A percentile compares a stretch with the other conserved stretches of the same genome.
These are phyloP conservation scores for Zoysia japonica DNA, from an alignment of 176 grass and related monocot species.

Conservation along the genomic window DNA sequence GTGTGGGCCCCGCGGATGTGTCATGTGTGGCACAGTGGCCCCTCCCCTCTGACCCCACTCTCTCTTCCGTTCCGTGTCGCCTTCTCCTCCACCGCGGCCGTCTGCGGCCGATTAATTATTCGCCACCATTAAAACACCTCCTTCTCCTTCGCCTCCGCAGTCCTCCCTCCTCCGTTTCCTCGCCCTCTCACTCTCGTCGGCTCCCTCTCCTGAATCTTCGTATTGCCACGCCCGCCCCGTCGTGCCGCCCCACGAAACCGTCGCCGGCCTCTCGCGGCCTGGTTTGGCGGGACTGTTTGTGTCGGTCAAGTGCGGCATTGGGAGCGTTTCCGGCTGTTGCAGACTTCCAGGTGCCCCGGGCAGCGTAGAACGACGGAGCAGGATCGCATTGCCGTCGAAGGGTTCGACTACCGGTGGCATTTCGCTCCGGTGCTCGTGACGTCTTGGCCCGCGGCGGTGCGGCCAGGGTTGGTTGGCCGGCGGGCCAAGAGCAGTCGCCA, in stretches of 20 bases:
- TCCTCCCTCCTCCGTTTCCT: background rate
- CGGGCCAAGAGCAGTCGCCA: constrained; percentile 10
- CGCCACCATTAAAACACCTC: constrained; percentile 54
- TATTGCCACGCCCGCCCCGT: constrained; percentile 15
- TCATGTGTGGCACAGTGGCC: background rate
- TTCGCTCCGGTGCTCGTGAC: constrained; percentile 16
- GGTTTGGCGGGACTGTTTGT: background rate
- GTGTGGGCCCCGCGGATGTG: background rate
- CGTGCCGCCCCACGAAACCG: constrained; percentile 41
- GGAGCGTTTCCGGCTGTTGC: constrained; percentile 5
- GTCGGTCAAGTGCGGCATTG: background rate
- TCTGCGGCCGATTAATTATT: constrained; percentile 66
- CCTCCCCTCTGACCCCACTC: background rate
- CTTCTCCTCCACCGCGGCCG: constrained; percentile 38
- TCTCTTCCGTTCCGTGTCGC: constrained; percentile 40
- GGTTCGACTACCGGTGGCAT: constrained; percentile 2
- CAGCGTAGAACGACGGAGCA: background rate
- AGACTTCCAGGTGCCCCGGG: background rate
- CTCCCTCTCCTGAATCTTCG: constrained; percentile 29
- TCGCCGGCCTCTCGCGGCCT: constrained; percentile 11
- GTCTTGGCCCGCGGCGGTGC: background rate
- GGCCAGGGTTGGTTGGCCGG: constrained; percentile 28
- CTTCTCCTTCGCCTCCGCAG: background rate
- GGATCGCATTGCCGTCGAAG: background rate
- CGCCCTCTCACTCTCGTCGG: background rate